phyloP scores from a whole-genome alignment of 108 stramenopile species.

The Cyclotella sp. region DNA sequence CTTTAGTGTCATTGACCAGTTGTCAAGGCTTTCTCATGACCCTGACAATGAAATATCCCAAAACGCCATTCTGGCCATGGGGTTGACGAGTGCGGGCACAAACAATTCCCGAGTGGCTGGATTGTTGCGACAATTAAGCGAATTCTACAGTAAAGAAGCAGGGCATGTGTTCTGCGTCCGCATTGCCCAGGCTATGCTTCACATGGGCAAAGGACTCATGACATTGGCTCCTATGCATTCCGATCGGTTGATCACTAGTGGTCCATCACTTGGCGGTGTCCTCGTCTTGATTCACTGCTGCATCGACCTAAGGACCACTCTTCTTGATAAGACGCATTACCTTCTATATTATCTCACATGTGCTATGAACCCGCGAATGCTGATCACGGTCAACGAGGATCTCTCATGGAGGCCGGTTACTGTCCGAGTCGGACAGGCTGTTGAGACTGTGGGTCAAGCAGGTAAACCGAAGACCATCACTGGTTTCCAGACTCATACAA shows the following conservation, averaged over 20 bases:
- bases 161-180: slow-evolving; percentile 97
- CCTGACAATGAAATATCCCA: slow-evolving; percentile 95
- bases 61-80: slow-evolving; percentile 95
- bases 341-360: slow-evolving; percentile 95
- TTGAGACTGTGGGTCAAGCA: slow-evolving; percentile 99
- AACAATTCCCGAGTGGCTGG: slow-evolving; percentile 99
- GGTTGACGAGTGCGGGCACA: slow-evolving; percentile 97
- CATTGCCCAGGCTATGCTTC: slow-evolving; percentile 97
- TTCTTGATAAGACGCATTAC: slow-evolving; percentile 97
- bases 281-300: slow-evolving; percentile 91
- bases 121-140: slow-evolving; percentile 94
- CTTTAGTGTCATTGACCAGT: slow-evolving; percentile 96
- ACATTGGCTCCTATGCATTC: slow-evolving; percentile 96
- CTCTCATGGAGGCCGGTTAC: slow-evolving; percentile 89
- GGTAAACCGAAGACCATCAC: slow-evolving; percentile 99
- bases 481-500: slow-evolving; percentile 99
- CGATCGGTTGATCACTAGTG: slow-evolving; percentile 92
- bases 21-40: slow-evolving; percentile 98
- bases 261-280: slow-evolving; percentile 92
- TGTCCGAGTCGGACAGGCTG: slow-evolving; percentile 98
- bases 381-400: slow-evolving; percentile 96
- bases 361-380: slow-evolving; percentile 98
- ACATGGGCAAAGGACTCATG: slow-evolving; percentile 98
- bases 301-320: slow-evolving; percentile 92
- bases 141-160: slow-evolving; percentile 97